Conservation (phyloP, 257 asterid species). For the Solanum sejunctum region DNA sequence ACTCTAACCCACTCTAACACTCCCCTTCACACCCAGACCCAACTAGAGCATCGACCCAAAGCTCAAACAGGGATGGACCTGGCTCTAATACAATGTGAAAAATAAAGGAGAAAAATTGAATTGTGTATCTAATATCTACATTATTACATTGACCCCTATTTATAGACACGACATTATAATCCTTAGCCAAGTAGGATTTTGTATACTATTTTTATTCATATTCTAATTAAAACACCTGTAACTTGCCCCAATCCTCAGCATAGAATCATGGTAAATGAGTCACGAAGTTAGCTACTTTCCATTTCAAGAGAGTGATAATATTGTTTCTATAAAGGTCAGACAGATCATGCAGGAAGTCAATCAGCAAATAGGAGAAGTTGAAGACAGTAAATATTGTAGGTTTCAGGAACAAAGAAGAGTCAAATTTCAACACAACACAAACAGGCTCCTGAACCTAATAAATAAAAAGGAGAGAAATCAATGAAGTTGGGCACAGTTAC, state of each 20-base stretch:
- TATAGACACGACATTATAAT: neutral
- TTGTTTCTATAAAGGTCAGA: neutral
- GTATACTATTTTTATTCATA: neutral
- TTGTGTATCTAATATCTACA: neutral
- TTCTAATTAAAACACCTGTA: neutral
- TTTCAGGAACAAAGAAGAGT: neutral
- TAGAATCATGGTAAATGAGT: neutral
- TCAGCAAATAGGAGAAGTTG: neutral
- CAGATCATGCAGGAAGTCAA: neutral
- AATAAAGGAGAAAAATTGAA: neutral
- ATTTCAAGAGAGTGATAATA: neutral
- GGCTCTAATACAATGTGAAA: neutral
- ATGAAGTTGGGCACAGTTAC: slow-evolving; percentile 22
- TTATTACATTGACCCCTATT: neutral
- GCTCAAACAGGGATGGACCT: neutral
- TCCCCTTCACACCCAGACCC: neutral
- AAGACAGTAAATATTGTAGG: neutral
- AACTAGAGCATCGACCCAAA: neutral
- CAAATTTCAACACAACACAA: neutral
- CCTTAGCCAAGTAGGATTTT: neutral
- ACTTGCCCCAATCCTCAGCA: neutral
- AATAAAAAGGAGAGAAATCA: neutral
- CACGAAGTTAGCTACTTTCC: neutral
- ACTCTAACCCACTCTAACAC: neutral
- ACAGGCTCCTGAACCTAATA: neutral